Percentiles rank a stretch among this genome's conserved stretches.
Conservation (phyloP, 495 filamentous ascomycete genomes). For the Oidiodendron maius region DNA sequence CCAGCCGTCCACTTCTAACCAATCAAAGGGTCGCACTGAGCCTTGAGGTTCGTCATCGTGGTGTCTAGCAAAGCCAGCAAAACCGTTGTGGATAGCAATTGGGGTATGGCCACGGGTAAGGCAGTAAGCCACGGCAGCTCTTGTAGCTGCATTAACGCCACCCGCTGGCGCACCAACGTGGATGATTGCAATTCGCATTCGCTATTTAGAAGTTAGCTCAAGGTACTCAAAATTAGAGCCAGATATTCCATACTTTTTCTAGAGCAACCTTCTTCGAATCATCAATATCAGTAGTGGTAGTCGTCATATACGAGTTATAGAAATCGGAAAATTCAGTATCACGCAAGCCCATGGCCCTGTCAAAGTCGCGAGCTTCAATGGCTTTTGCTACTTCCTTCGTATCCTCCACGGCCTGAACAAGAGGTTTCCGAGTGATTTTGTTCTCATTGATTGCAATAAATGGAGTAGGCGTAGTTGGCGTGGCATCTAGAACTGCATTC, state of each 20-base stretch:
- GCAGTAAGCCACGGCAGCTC: slow-evolving; percentile 94
- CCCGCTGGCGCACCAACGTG: slow-evolving; percentile 98
- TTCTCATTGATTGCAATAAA: slow-evolving; percentile 97
- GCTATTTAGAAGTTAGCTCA: slow-evolving; percentile 36
- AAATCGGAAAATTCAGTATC: slow-evolving; percentile 95
- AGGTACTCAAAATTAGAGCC: not conserved
- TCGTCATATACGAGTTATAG: slow-evolving; percentile 82
- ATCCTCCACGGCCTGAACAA: slow-evolving; percentile 80
- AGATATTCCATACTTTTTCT: slow-evolving; percentile 43
- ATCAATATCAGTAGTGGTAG: slow-evolving; percentile 54
- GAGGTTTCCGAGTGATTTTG: slow-evolving; percentile 84
- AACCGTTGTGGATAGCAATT: slow-evolving; percentile 92
- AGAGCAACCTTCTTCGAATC: slow-evolving; percentile 62
- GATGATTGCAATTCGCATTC: slow-evolving; percentile 89
- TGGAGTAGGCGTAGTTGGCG: slow-evolving; percentile 81
- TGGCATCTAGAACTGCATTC: slow-evolving; percentile 88
- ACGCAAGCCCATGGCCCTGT: slow-evolving; percentile 74
- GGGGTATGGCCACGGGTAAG: slow-evolving; percentile 88
- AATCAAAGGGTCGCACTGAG: slow-evolving; percentile 76
- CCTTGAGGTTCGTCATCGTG: slow-evolving; percentile 75
- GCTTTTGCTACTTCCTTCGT: slow-evolving; percentile 78
- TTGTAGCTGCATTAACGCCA: slow-evolving; percentile 96
- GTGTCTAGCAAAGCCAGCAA: slow-evolving; percentile 89
- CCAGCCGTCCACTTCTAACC: slow-evolving; percentile 95
- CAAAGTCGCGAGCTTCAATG: slow-evolving; percentile 78